Percentiles rank a stretch among this genome's conserved stretches.
Evolutionary conservation across 2,329 filamentous ascomycete genomes (phyloP).

Genomic region (Verticillium zaregamsianum): DNA sequence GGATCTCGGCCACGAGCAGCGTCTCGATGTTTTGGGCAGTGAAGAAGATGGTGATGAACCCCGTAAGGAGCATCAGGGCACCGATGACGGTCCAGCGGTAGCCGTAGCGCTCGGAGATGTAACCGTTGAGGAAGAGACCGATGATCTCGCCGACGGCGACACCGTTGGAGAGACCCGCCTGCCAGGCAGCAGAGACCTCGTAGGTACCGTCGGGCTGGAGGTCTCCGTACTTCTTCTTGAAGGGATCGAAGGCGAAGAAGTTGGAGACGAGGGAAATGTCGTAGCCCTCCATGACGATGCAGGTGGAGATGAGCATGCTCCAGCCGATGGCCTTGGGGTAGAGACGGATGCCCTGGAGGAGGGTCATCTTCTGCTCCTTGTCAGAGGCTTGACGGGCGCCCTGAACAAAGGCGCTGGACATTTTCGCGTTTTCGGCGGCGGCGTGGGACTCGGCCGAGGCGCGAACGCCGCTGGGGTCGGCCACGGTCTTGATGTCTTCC

Average conservation of each 20-base stretch:
- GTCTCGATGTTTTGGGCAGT: constrained; percentile 56
- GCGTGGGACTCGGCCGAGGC: constrained; percentile 7
- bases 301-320: constrained; percentile 84
- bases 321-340: constrained; percentile 86
- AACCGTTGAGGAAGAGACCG: constrained; percentile 63
- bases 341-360: constrained; percentile 71
- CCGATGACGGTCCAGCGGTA: constrained; percentile 61
- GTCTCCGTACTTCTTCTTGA: constrained; percentile 54
- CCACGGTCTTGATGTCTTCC: constrained; percentile 7
- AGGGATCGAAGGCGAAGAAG: constrained; percentile 62
- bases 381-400: constrained; percentile 47
- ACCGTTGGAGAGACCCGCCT: constrained; percentile 57
- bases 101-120: constrained; percentile 62
- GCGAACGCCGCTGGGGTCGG: constrained; percentile 5
- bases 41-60: constrained; percentile 61
- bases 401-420: constrained; percentile 33
- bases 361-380: constrained; percentile 65
- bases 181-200: constrained; percentile 58
- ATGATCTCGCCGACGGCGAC: constrained; percentile 61
- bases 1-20: constrained; percentile 56
- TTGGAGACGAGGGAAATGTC: constrained; percentile 79
- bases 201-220: constrained; percentile 40
- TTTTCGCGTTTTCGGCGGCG: constrained; percentile 13
- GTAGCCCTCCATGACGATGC: constrained; percentile 85
- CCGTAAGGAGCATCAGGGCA: constrained; percentile 48